Conservation (phyloP, 2,329 filamentous ascomycete genomes). For the Annulohypoxylon truncatum region DNA sequence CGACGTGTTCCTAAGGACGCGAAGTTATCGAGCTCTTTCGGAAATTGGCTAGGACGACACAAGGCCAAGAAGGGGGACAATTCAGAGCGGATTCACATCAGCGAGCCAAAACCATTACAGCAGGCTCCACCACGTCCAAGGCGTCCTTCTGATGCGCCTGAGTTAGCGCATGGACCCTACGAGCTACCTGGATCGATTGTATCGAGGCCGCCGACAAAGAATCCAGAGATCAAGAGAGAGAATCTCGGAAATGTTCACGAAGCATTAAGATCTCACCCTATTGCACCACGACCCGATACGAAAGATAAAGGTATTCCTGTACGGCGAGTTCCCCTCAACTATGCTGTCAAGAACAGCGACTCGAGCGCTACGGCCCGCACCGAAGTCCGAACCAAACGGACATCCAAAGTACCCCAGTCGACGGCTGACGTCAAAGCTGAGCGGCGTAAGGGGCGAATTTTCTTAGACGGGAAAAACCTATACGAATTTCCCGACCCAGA, state of each 20-base stretch:
- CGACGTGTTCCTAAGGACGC: conserved; percentile 3
- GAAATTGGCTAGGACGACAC: conserved; percentile 27
- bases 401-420: background rate
- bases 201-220: background rate
- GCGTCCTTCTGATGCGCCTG: background rate
- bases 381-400: background rate
- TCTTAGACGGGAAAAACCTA: background rate
- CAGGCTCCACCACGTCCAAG: conserved; percentile 4
- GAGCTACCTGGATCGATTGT: conserved; percentile 11
- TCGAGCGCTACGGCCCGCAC: background rate
- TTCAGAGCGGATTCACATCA: conserved; percentile 22
- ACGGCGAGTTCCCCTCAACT: background rate
- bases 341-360: background rate
- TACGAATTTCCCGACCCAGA: conserved; percentile 33
- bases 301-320: background rate
- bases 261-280: conserved; percentile 42
- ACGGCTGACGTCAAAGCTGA: conserved; percentile 9
- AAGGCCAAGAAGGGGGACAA: conserved; percentile 6
- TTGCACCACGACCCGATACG: conserved; percentile 1
- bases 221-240: background rate
- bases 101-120: conserved; percentile 8
- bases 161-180: background rate
- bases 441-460: conserved; percentile 27
- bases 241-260: conserved; percentile 37
- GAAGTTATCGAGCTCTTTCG: conserved; percentile 4